phyloP scores from a whole-genome alignment of 805 yeast genomes.

The Saccharomycopsis amapae region DNA sequence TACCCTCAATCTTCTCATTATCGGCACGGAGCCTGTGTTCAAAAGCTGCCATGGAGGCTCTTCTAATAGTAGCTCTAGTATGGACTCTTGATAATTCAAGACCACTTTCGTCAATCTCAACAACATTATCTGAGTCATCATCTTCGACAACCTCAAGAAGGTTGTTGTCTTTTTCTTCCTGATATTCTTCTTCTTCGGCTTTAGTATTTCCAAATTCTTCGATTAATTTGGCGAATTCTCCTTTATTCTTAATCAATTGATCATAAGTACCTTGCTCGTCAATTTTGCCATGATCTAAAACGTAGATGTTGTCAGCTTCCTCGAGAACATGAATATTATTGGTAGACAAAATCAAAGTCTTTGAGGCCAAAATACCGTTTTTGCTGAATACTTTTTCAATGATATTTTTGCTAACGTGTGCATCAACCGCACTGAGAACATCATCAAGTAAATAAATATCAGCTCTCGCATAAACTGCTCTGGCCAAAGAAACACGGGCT shows the following conservation, averaged over 20 bases:
- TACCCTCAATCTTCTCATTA: not conserved
- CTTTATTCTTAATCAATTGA: constrained; percentile 34
- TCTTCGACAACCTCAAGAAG: not conserved
- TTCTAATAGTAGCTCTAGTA: not conserved
- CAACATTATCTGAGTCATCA: not conserved
- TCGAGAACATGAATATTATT: constrained; percentile 49
- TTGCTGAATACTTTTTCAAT: constrained; percentile 40
- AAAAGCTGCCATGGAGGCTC: not conserved
- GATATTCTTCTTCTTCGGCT: constrained; percentile 29
- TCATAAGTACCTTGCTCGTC: constrained; percentile 50
- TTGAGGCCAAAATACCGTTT: constrained; percentile 42
- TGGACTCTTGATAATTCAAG: not conserved
- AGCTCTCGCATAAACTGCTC: constrained; percentile 57
- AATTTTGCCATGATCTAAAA: constrained; percentile 42
- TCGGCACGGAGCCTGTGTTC: not conserved
- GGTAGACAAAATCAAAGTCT: constrained; percentile 50
- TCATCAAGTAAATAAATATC: constrained; percentile 59
- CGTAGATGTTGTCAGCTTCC: constrained; percentile 35
- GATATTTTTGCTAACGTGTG: constrained; percentile 54
- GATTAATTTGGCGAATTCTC: constrained; percentile 26
- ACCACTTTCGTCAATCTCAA: not conserved
- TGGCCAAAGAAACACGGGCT: constrained; percentile 56
- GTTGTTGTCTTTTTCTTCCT: constrained; percentile 23
- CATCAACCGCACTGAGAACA: constrained; percentile 63
- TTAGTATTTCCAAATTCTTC: constrained; percentile 18